Evolutionary conservation across 345 rosid genomes (phyloP).

Genomic region (Rubroshorea leprosula): DNA sequence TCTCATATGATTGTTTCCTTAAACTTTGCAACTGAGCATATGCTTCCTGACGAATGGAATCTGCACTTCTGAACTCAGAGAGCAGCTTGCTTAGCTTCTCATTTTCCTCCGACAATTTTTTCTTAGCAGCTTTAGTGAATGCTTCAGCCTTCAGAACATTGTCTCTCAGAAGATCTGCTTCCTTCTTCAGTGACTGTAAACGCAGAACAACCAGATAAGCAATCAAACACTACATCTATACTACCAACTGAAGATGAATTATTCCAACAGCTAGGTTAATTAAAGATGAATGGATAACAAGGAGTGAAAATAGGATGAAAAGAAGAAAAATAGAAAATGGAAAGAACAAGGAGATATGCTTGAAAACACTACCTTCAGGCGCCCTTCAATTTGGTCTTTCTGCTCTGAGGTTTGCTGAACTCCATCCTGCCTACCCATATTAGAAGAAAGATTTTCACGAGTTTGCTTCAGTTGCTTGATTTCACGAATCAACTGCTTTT

Average conservation of each 20-base stretch:
- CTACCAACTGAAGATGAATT: background rate
- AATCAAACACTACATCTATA: conserved; percentile 4
- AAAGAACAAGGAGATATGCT: background rate
- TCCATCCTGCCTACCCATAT: conserved; percentile 53
- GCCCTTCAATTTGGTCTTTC: conserved; percentile 61
- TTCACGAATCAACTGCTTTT: conserved; percentile 62
- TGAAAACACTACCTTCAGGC: conserved; percentile 53
- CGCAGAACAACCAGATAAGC: conserved; percentile 13
- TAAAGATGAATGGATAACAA: background rate
- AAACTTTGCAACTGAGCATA: conserved; percentile 47
- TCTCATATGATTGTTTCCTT: conserved; percentile 51
- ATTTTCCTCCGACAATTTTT: conserved; percentile 38
- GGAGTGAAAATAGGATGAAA: background rate
- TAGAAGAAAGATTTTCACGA: conserved; percentile 51
- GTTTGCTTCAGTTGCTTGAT: conserved; percentile 56
- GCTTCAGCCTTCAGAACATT: conserved; percentile 52
- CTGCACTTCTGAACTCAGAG: conserved; percentile 47
- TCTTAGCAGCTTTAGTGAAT: conserved; percentile 47
- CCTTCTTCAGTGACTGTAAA: conserved; percentile 60
- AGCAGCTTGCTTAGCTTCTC: conserved; percentile 40
- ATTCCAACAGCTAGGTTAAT: background rate
- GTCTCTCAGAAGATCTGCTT: conserved; percentile 53
- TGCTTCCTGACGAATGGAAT: conserved; percentile 65
- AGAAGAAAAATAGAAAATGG: background rate
- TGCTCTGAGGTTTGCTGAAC: conserved; percentile 54